Base-by-base conservation (phyloP, 2,329 filamentous ascomycete species). In the Fusarium pininemorale region DNA sequence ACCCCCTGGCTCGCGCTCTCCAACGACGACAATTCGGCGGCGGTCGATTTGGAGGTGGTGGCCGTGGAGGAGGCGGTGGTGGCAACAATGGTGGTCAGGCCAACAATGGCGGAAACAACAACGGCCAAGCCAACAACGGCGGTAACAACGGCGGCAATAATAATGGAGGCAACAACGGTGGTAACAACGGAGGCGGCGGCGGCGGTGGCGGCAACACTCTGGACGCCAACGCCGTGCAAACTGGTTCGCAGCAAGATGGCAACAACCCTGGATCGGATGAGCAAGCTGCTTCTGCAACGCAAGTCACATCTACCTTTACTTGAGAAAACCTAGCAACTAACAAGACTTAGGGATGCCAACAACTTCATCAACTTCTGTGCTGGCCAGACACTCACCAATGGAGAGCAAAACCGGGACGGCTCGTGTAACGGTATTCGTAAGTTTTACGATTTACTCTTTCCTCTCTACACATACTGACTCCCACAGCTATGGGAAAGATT, bases 361-460 rank as follows among this genome's bases (percentile, higher is more conserved):
- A 91, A 91, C 83, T 91, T 90, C 79, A 90, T 91, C 86, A 91
- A 90, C 85, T 90, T 90, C 80, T 91, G 89, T 78, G 68, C 80
- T 9, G 88, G 87, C 51, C 75, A 86, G 79, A 87, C 83, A 1
- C 79, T 90, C 54, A 92, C 90, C 72, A 90, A 92, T 76, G 90
- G 90, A 76, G 81, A 87, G 35, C 90, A 92, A 79, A 83, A 87
- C 58, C 84, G 83, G 66, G 80, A 75, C 9, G 90, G 90, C 26
- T 92, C 90, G 41, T 92, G 90, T 83, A 92, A 92, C 79, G 88
- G 88, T 79, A 86, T 90, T 74, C 82, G 88, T 88, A 84, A 80
- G 87, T 85, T n/a, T 42, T 44, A 16, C 15, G 12, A n/a, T 38
- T 15, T 16, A 24, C 48, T 44, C n/a, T 30, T 39, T 42, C 24